phyloP scores from a whole-genome alignment of 306 rosid species.

The Notholithocarpus densiflorus region DNA sequence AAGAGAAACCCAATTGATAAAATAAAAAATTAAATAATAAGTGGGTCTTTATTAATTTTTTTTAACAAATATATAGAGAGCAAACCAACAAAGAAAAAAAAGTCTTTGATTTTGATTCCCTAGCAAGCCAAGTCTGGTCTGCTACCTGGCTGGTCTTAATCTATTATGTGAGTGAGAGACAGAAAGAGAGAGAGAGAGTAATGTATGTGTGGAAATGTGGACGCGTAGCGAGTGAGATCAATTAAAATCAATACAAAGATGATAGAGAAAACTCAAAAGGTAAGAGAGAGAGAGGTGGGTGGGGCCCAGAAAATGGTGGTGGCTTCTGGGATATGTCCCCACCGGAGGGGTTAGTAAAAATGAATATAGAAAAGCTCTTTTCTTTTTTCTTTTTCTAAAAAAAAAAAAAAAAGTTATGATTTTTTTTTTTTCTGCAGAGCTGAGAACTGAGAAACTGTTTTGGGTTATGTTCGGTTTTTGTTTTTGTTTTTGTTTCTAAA shows the following conservation, averaged over 20 bases:
- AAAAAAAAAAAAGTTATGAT: too few relatives aligned
- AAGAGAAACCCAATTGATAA: neutral
- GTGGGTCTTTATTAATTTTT: neutral
- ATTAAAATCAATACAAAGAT: constrained; percentile 6
- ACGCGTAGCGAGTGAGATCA: constrained; percentile 58
- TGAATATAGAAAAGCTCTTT: neutral
- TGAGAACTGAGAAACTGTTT: neutral
- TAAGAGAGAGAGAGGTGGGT: constrained; percentile 18
- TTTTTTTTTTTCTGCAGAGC: too few relatives aligned
- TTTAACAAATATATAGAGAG: too few relatives aligned
- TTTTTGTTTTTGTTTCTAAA: too few relatives aligned
- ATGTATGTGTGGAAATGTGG: constrained; percentile 35
- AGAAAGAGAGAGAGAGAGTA: constrained; percentile 15
- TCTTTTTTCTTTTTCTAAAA: too few relatives aligned
- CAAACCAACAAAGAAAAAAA: too few relatives aligned
- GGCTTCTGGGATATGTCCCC: constrained; percentile 35
- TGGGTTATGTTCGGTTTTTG: neutral
- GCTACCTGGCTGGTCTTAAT: constrained; percentile 44
- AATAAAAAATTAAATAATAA: neutral
- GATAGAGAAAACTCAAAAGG: neutral
- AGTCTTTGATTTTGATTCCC: constrained; percentile 29
- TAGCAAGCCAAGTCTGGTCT: constrained; percentile 36
- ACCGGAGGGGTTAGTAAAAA: constrained; percentile 35
- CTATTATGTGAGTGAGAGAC: constrained; percentile 24
- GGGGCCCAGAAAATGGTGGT: constrained; percentile 53